Base-by-base conservation (phyloP, 345 rosid species). In the Boechera stricta region DNA sequence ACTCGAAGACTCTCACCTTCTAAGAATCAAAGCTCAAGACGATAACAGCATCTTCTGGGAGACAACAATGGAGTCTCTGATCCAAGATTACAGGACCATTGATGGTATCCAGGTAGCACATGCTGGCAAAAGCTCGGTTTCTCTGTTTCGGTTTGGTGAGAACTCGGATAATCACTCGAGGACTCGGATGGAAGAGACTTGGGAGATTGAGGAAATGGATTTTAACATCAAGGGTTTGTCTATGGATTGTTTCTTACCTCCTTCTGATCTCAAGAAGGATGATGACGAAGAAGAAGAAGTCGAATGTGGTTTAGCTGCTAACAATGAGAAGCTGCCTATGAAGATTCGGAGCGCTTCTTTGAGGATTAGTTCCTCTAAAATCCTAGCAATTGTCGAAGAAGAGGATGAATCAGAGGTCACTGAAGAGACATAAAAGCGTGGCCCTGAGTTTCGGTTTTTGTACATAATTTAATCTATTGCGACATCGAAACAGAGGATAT, bases 181-280 rank as follows among this genome's bases (percentile, higher is more conserved):
- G 82, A 92, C 99, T 0, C 83, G 89, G 56, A 91, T 95, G 96
- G 99, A 95, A 69, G 99, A 95, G 83, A 65, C 75, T 6, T 95
- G 99, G 99, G 69, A 77, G 6, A 95, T 95, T 15, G 98, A 95
- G 71, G 99, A 95, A 77, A 84, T 92, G 55, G 99, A 92, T 67
- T 95, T 95, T 72, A 95, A 95, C 81, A 87, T 95, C 0, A 84
- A 86, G n/a, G 99, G 99, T 13, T 65, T 95, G 81, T 85, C 93
- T 0, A 88, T 83, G 85, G 99, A 95, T 39, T 92, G 96, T 77
- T 95, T 95, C 81, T 81, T 95, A 74, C 97, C 98, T 1, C 99
- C 99, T 5, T 83, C 89, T 59, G 99, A 95, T 64, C 67, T 92
- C 67, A 95, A 86, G 83, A 88, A 85, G 15, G 94, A 86, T 54